These are phyloP conservation scores for Diaporthe sp. DNA, from an alignment of 2,329 filamentous ascomycete species.

Conservation along the genomic window DNA sequence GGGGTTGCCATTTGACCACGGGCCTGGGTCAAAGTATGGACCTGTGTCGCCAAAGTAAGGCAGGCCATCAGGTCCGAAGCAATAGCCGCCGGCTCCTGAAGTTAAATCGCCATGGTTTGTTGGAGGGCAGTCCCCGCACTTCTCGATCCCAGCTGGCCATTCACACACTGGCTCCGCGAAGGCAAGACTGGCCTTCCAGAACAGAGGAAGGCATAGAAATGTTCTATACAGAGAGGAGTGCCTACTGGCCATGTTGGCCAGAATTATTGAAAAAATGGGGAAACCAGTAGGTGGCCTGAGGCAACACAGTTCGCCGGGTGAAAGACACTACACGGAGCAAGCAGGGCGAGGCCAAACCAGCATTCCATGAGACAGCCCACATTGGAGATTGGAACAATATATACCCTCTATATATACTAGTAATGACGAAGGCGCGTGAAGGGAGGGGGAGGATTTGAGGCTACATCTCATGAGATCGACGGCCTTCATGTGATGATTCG, in stretches of 20 bases:
- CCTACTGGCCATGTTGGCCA: neutral
- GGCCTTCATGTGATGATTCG: neutral
- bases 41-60: neutral
- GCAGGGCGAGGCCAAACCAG: neutral
- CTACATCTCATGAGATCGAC: neutral
- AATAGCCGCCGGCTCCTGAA: neutral
- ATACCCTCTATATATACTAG: slow-evolving; percentile 1
- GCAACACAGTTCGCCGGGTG: neutral
- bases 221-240: neutral
- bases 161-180: neutral
- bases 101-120: slow-evolving; percentile 1
- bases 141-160: neutral
- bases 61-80: neutral
- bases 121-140: neutral
- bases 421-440: neutral
- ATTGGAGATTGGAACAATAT: neutral
- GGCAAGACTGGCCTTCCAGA: slow-evolving; percentile 5
- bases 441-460: neutral
- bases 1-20: neutral
- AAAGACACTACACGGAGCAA: neutral
- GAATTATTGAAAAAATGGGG: neutral
- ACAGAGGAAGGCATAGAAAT: neutral
- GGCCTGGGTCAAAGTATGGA: neutral
- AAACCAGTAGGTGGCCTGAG: neutral
- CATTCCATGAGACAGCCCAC: neutral